Conservation (phyloP, 345 rosid species). For the Brassica juncea region DNA sequence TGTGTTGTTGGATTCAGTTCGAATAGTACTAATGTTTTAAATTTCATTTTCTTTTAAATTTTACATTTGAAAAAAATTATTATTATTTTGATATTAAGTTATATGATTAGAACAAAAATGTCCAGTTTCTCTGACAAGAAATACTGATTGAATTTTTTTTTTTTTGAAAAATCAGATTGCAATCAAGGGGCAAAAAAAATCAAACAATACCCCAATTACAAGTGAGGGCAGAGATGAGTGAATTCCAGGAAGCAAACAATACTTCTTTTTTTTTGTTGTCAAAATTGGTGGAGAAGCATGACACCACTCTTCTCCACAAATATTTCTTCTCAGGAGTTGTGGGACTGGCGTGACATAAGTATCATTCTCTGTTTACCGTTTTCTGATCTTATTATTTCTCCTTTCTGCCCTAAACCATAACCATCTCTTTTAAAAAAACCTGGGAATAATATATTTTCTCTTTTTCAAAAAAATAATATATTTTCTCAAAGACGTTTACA, state of each 20-base stretch:
- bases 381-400: constrained; percentile 46
- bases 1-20: not conserved
- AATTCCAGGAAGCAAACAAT: constrained; percentile 26
- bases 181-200: not conserved
- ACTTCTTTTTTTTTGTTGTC: not conserved
- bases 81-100: too few species aligned
- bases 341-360: constrained; percentile 33
- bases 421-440: not conserved
- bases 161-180: not conserved
- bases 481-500: too few species aligned
- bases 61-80: too few species aligned
- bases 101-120: too few species aligned
- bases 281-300: constrained; percentile 18
- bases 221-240: not conserved
- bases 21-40: not conserved
- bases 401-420: constrained; percentile 46
- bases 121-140: too few species aligned
- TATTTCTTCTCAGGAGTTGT: constrained; percentile 22
- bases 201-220: constrained; percentile 32
- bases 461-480: too few species aligned
- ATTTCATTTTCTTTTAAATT: not conserved
- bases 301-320: constrained; percentile 5
- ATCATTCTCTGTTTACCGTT: constrained; percentile 39
- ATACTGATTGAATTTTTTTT: not conserved
- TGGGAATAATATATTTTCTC: too few species aligned